phyloP scores from a whole-genome alignment of 768 basidiomycete genomes.

The Daedalea quercina region DNA sequence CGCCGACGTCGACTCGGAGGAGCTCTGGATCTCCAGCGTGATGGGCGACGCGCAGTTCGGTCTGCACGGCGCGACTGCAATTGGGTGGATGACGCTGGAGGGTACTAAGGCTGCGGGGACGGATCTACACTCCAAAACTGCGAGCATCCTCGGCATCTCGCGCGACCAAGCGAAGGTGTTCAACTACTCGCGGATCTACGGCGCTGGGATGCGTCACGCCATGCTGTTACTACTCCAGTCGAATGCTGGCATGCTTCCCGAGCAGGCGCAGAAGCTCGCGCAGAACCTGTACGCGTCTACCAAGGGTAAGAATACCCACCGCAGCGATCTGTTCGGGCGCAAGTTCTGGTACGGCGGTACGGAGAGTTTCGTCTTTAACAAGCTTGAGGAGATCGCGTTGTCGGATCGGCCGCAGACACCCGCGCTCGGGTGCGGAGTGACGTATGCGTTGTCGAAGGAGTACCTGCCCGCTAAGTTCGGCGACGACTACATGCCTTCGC shows the following conservation, averaged over 20 bases:
- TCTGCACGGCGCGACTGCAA: conserved; percentile 89
- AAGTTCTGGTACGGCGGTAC: conserved; percentile 97
- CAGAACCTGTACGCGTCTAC: conserved; percentile 86
- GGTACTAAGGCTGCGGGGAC: conserved; percentile 93
- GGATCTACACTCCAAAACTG: conserved; percentile 95
- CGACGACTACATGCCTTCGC: conserved; percentile 86
- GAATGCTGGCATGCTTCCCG: conserved; percentile 70
- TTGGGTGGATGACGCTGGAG: conserved; percentile 99
- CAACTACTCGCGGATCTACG: conserved; percentile 98
- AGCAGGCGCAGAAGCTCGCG: conserved; percentile 75
- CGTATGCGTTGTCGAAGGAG: conserved; percentile 86
- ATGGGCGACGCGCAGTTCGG: conserved; percentile 99
- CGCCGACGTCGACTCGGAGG: conserved; percentile 98
- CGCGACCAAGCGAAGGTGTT: conserved; percentile 96
- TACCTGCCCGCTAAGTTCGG: conserved; percentile 79
- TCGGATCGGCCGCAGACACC: conserved; percentile 87
- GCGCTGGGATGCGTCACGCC: conserved; percentile 96
- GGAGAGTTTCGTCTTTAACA: conserved; percentile 96
- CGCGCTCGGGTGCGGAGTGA: conserved; percentile 90
- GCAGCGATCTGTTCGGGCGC: conserved; percentile 63
- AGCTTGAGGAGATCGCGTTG: conserved; percentile 89
- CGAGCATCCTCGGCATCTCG: conserved; percentile 85
- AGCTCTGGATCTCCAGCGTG: conserved; percentile 97
- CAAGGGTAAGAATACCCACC: conserved; percentile 85
- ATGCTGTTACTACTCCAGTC: conserved; percentile 81